Base-by-base conservation (phyloP, 192 early-diverging fungal species). In the Phlyctochytrium planicorne region DNA sequence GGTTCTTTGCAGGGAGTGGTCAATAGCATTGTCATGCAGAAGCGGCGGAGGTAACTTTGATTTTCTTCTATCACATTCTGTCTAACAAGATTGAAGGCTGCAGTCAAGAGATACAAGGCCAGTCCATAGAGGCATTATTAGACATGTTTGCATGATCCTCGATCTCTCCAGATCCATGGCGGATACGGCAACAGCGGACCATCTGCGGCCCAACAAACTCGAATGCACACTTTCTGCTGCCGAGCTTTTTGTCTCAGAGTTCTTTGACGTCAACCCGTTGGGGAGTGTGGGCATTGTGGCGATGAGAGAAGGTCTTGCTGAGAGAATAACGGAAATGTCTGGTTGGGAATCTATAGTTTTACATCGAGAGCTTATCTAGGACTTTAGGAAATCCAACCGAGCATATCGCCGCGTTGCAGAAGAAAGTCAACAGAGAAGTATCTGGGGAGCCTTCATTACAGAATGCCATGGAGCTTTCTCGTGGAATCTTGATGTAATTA, bases 241-340 rank as follows among this genome's bases (percentile, higher is more conserved):
- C 2, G 88, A 88, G 56, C 76, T 83, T 37, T 98, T 93, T 68
- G 75, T 96, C 1, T 66, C 69, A n/a, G 95, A 97, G 70, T 98
- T 87, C 71, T 93, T 96, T 73, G 93, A 96, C 79, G 94, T 96
- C 71, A 98, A 98, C 71, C 95, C 96, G 0, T 89, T 98, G 27
- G 90, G 90, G 6, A 92, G 93, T 75, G 78, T 97, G 30, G 88
- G 91, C 14, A 72, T 98, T 1, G 83, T 97, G 14, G 82, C 87
- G 1, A 96, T 91, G 2, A 82, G 89, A 55, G 92, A 97, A 72
- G 92, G 91, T 33, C 70, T 93, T 59, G 93, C 93, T 0, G 92
- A 96, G 72, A 88, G 87, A 72, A 35, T 93, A 59, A 88, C 91
- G 3, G 95, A 96, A n/a, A 67, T 97, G 62, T 84, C 87, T 53